Conservation (phyloP, 2,329 filamentous ascomycete genomes). For the Scedosporium aurantiacum region DNA sequence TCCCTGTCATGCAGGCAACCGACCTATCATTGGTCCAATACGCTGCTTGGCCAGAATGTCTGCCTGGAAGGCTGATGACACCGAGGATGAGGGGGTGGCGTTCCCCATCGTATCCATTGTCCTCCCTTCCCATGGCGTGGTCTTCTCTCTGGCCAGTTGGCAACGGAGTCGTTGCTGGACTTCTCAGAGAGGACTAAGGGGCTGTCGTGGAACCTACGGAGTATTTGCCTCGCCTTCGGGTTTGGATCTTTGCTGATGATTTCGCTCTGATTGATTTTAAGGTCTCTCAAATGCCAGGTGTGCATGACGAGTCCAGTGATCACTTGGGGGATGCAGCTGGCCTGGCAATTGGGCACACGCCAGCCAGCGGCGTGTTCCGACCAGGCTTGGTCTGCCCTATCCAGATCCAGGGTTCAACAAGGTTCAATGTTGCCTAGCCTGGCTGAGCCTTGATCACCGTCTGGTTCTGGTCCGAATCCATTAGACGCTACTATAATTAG, state of each 20-base stretch:
- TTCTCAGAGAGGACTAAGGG: background rate
- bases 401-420: too few species aligned
- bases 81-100: background rate
- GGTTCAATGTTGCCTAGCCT: too few species aligned
- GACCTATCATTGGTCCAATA: background rate
- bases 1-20: background rate
- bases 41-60: background rate
- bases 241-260: background rate
- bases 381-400: too few species aligned
- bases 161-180: background rate
- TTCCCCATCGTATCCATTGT: background rate
- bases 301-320: background rate
- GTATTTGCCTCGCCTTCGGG: too few species aligned
- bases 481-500: too few species aligned
- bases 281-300: background rate
- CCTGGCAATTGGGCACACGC: too few species aligned
- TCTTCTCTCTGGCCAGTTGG: background rate
- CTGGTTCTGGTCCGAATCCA: too few species aligned
- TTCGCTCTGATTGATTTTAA: background rate
- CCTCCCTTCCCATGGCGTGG: background rate
- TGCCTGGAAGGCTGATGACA: background rate
- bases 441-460: too few species aligned
- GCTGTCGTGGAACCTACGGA: too few species aligned
- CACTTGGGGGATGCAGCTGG: background rate
- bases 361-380: too few species aligned